A percentile compares a stretch with the other conserved stretches of the same genome.
Conservation (phyloP, 1,284 basidiomycete species). For the Ceratobasidium sp. region DNA sequence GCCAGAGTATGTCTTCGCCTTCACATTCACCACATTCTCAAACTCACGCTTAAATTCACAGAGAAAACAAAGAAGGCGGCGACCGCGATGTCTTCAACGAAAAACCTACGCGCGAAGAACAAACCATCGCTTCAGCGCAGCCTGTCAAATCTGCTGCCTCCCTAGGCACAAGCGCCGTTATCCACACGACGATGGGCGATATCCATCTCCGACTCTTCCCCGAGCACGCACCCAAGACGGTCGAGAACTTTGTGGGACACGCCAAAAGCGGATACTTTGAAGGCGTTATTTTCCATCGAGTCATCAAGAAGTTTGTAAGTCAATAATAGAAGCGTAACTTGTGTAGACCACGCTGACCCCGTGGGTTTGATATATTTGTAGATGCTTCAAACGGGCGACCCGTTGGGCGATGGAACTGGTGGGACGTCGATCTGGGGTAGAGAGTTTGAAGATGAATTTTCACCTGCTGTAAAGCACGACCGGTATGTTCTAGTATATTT, state of each 20-base stretch:
- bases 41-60: conserved; percentile 55
- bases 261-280: conserved; percentile 95
- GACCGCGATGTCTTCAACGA: conserved; percentile 99
- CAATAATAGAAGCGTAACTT: background rate
- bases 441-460: conserved; percentile 97
- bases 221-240: conserved; percentile 91
- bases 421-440: conserved; percentile 95
- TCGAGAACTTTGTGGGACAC: conserved; percentile 98
- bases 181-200: conserved; percentile 97
- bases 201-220: conserved; percentile 94
- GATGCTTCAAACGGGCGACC: conserved; percentile 99
- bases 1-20: conserved; percentile 77
- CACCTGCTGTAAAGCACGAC: conserved; percentile 90
- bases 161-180: conserved; percentile 82
- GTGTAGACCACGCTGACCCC: background rate
- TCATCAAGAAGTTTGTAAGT: conserved; percentile 93
- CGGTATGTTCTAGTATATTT: conserved; percentile 67
- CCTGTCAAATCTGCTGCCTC: conserved; percentile 68
- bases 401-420: conserved; percentile 97
- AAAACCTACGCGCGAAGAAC: conserved; percentile 95
- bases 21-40: background rate
- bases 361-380: conserved; percentile 48
- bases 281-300: conserved; percentile 95
- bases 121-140: conserved; percentile 84
- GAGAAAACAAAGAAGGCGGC: conserved; percentile 82